Base-by-base conservation (phyloP, 257 asterid genomes). In the Nicotiana paniculata region DNA sequence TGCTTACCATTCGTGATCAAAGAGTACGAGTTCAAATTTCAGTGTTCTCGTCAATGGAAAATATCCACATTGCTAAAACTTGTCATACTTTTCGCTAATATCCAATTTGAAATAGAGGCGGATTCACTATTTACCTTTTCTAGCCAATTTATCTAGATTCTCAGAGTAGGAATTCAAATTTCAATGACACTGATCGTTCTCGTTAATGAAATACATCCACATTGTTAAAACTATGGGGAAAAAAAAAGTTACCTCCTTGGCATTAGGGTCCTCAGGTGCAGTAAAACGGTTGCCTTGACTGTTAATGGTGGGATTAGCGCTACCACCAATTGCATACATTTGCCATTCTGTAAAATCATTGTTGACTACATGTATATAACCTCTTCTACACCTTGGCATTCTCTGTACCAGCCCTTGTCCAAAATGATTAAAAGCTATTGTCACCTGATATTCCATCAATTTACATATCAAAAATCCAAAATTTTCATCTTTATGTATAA, bases 341-440 rank as follows among this genome's bases (percentile, higher is more conserved):
- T 78, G 65, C 90, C 90, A 88, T 75, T 84, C 82, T 15, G 90
- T 86, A 62, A 84, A 88, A 79, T 88, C 90, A 74, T 88, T 88
- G 61, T 88, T 88, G 54, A 88, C 89, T 33, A 88, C 90, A 33
- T 88, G 90, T 55, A 88, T 82, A 54, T 88, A 86, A 11, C 90
- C 90, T 72, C 82, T 79, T 55, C 90, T 84, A 35, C 90, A 88
- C 81, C 90, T 84, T 11, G 90, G 90, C 90, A 88, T 88, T 17
- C 90, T 82, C 46, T 88, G 89, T 33, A 84, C 90, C 8, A 88
- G 46, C 18, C 88, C 87, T 17, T 48, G 83, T 57, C 90, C 90
- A 70, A 88, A 88, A n/a, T 84, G 89, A 66, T 88, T 88, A 84
- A 88, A 88, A 1, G 90, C 90, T 28, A 88, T 85, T 58, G 90